Base-by-base conservation (phyloP, 345 rosid genomes). In the Turritis glabra region DNA sequence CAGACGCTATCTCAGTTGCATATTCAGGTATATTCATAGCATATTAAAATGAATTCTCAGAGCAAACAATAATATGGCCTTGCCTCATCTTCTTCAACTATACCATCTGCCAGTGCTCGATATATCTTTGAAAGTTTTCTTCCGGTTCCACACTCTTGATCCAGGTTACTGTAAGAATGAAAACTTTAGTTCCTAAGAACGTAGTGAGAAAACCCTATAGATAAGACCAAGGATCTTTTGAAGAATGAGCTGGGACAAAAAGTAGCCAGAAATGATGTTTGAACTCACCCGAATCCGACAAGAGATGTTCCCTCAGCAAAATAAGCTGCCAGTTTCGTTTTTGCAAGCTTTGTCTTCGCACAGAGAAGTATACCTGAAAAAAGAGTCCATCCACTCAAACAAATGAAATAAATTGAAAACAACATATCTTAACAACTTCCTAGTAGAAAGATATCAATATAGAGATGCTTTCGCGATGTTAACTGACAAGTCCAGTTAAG, bases 281-380 rank as follows among this genome's bases (percentile, higher is more conserved):
- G 23, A 48, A 66, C 84, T 64, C 64, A 88, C 98, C 91, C 67
- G 22, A 73, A 73, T 40, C 74, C 83, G 69, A 91, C 19, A 55
- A 80, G 85, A 58, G 92, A 89, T 65, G 97, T 87, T 33, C 91
- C 93, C 80, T 91, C 89, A 17, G 97, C 91, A 83, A 93, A 89
- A 83, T 85, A 88, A 71, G 87, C 80, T 2, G 98, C 89, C 58
- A 91, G 84, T 58, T 77, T 76, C 65, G 92, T 75, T 81, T 93
- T 93, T 64, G 98, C 90, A 48, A 77, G 79, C 86, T 85, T 93
- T 55, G 96, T 85, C 84, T 93, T 93, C 29, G 96, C 97, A 79
- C 98, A 93, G 51, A 93, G 94, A 80, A 91, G 82, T 79, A 91
- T 81, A 54, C 97, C 98, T 93, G 76, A 48, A 63, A 80, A 51